Evolutionary conservation across 1,139 yeast genomes (phyloP).

Genomic region (Suhomyces maxii): DNA sequence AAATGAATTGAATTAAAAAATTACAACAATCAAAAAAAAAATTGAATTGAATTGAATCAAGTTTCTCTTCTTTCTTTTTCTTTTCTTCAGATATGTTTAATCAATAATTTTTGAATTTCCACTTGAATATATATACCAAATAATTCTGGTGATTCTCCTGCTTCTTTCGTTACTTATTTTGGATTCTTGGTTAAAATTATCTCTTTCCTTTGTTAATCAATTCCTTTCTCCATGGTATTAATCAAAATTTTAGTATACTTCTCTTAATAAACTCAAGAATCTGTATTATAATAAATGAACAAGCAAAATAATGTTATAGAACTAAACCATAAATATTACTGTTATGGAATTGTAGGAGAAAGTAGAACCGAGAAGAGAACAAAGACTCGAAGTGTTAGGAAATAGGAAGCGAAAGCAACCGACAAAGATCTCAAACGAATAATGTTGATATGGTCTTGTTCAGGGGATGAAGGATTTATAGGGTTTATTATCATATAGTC

Average conservation of each 20-base stretch:
- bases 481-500: no score
- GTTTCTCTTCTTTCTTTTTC: no score
- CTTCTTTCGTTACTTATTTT: not conserved
- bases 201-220: conserved; percentile 1
- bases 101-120: not conserved
- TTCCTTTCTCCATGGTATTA: conserved; percentile 11
- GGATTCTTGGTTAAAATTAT: conserved; percentile 6
- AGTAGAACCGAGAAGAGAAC: no score
- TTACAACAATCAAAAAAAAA: not conserved
- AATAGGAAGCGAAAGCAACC: no score
- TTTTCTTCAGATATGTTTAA: not conserved
- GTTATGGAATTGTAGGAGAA: no score
- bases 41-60: no score
- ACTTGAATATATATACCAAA: not conserved
- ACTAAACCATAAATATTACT: no score
- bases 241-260: conserved; percentile 7
- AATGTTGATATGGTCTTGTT: no score
- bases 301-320: not conserved
- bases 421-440: no score
- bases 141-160: not conserved
- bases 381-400: no score
- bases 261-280: conserved; percentile 8
- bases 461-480: no score
- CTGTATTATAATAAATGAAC: conserved; percentile 5
- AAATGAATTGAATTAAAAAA: not conserved